Conservation (phyloP, 495 filamentous ascomycete genomes). For the Daldinia decipiens region DNA sequence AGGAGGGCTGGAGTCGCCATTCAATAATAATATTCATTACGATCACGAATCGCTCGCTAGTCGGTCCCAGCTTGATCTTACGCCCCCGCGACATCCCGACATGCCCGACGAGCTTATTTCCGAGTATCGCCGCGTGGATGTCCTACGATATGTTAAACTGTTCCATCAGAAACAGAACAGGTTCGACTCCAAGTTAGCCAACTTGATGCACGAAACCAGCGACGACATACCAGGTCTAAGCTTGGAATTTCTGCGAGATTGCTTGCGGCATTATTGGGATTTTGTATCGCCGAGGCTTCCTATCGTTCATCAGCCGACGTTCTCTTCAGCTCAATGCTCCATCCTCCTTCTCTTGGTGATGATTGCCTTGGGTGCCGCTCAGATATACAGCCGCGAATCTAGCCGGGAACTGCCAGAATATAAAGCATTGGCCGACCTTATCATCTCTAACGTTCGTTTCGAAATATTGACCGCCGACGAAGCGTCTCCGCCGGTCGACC, state of each 20-base stretch:
- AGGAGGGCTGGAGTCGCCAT: constrained; percentile 60
- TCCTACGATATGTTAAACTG: constrained; percentile 80
- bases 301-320: constrained; percentile 93
- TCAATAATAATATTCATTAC: constrained; percentile 63
- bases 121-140: constrained; percentile 81
- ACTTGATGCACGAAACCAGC: constrained; percentile 74
- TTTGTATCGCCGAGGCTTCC: constrained; percentile 93
- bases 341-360: constrained; percentile 85
- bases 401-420: constrained; percentile 73
- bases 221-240: constrained; percentile 78
- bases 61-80: constrained; percentile 78
- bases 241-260: constrained; percentile 89
- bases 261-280: constrained; percentile 91
- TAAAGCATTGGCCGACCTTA: constrained; percentile 80
- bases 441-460: constrained; percentile 86
- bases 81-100: constrained; percentile 74
- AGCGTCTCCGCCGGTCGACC: constrained; percentile 86
- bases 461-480: constrained; percentile 87
- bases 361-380: constrained; percentile 90
- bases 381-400: constrained; percentile 79
- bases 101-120: constrained; percentile 80
- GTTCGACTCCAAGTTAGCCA: constrained; percentile 74
- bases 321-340: constrained; percentile 81
- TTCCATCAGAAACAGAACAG: constrained; percentile 80
- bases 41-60: constrained; percentile 66